Conservation (phyloP, 2,329 filamentous ascomycete species). For the Podosphaera fusca region DNA sequence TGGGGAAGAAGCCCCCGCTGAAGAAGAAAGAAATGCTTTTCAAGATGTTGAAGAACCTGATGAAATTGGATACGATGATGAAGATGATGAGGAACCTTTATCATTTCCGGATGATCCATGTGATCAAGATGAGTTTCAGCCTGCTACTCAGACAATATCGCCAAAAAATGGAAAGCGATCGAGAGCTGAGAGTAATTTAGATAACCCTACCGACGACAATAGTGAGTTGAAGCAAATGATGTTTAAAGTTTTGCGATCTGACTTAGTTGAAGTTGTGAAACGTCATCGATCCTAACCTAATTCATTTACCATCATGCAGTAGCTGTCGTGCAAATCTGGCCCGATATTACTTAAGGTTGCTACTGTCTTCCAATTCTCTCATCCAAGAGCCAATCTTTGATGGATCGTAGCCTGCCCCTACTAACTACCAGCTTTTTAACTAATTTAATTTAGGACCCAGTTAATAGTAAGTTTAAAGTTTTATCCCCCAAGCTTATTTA, state of each 20-base stretch:
- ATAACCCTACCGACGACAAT: constrained; percentile 7
- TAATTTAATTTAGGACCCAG: background rate
- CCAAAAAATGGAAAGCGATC: constrained; percentile 12
- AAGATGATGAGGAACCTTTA: background rate
- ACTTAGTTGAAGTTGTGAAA: constrained; percentile 13
- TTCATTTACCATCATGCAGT: background rate
- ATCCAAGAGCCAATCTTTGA: background rate
- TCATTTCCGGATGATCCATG: background rate
- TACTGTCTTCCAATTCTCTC: background rate
- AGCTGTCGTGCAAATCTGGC: background rate
- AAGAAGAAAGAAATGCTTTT: background rate
- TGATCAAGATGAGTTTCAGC: background rate
- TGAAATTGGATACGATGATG: constrained; percentile 1
- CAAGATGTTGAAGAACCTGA: background rate
- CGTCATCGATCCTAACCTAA: constrained; percentile 12
- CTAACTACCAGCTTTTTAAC: background rate
- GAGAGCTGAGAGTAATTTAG: constrained; percentile 10
- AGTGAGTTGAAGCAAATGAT: constrained; percentile 7
- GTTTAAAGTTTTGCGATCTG: constrained; percentile 4
- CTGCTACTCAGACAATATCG: background rate
- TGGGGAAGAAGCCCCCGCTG: background rate
- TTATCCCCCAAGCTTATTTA: background rate
- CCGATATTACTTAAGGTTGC: background rate
- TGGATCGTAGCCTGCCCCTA: background rate
- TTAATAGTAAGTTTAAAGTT: background rate